Percentiles rank a stretch among this genome's conserved stretches.
Evolutionary conservation across 441 rosid genomes (phyloP).

Genomic region (Hura crepitans): DNA sequence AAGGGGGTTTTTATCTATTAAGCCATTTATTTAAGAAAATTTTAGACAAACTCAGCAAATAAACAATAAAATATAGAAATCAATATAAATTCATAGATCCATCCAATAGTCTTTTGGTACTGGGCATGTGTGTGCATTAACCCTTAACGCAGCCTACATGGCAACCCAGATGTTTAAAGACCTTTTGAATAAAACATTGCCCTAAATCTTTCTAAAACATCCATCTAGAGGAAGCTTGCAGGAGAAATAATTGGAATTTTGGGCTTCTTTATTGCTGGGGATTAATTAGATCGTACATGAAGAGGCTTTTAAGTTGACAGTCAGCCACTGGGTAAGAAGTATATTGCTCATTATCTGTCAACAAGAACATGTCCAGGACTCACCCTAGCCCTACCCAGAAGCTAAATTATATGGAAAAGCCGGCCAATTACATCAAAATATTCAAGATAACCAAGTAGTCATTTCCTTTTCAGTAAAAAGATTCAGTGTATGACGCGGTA

Average conservation of each 20-base stretch:
- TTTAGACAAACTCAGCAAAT: background rate
- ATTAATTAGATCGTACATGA: background rate
- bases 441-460: too few species aligned
- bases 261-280: background rate
- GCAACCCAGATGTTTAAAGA: background rate
- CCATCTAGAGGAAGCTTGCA: conserved; percentile 2
- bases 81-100: background rate
- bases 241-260: background rate
- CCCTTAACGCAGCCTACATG: too few species aligned
- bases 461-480: too few species aligned
- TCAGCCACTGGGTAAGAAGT: background rate
- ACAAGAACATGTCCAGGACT: background rate
- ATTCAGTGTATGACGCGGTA: too few species aligned
- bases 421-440: too few species aligned
- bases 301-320: background rate
- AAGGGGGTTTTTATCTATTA: too few species aligned
- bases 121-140: background rate
- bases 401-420: too few species aligned
- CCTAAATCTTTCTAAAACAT: background rate
- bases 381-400: too few species aligned
- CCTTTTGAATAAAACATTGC: background rate
- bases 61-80: background rate
- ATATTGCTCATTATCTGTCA: background rate
- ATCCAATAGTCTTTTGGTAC: background rate
- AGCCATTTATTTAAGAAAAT: background rate